These are phyloP conservation scores for Dryadomyces quercus-mongolicae DNA, from an alignment of 2,329 filamentous ascomycete species.

Conservation along the genomic window DNA sequence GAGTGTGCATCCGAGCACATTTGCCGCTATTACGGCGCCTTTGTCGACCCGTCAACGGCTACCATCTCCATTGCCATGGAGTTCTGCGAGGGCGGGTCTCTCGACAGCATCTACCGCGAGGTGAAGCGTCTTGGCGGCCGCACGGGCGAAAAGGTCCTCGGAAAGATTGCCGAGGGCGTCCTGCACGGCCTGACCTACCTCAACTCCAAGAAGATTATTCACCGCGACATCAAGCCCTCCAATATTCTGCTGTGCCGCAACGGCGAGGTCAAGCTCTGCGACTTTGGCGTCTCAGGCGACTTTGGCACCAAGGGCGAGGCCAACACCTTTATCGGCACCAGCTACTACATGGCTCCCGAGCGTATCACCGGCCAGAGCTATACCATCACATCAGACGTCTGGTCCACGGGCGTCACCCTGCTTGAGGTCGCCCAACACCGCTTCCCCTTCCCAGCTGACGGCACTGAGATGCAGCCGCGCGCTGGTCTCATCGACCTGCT, in stretches of 20 bases:
- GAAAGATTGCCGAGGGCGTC: conserved; percentile 92
- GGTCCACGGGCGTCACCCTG: conserved; percentile 91
- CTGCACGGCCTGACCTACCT: conserved; percentile 89
- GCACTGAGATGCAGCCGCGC: conserved; percentile 86
- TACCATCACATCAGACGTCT: conserved; percentile 96
- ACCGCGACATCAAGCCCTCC: conserved; percentile 96
- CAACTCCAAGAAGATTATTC: conserved; percentile 92
- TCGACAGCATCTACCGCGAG: conserved; percentile 95
- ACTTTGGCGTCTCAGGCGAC: conserved; percentile 95
- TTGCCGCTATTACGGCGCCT: conserved; percentile 93
- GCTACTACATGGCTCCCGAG: conserved; percentile 98
- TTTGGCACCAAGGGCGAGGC: conserved; percentile 98
- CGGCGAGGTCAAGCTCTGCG: conserved; percentile 93
- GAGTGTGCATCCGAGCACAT: conserved; percentile 93
- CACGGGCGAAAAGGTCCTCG: conserved; percentile 92
- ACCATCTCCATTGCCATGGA: conserved; percentile 99
- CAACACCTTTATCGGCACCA: conserved; percentile 97
- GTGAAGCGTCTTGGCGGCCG: conserved; percentile 90
- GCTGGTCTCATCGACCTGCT: conserved; percentile 89
- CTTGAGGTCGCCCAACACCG: conserved; percentile 99
- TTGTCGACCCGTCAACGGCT: conserved; percentile 88
- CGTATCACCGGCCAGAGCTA: conserved; percentile 96
- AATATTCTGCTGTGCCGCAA: conserved; percentile 90
- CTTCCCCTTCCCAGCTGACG: conserved; percentile 95
- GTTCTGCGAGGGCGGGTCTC: conserved; percentile 90